Conservation (phyloP, 2,329 filamentous ascomycete genomes). For the Pezicula rhizophila region DNA sequence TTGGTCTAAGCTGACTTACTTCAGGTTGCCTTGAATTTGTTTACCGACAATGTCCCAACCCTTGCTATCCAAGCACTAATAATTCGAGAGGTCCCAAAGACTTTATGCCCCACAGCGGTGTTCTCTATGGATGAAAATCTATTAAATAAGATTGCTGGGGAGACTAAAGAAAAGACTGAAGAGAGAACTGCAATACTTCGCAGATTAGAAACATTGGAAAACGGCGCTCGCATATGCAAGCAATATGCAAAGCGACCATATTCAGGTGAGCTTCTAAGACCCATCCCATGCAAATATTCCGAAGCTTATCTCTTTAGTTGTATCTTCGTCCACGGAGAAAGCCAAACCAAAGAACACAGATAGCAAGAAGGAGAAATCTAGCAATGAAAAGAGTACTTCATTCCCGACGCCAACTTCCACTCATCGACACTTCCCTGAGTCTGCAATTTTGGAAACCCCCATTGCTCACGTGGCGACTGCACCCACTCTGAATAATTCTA, state of each 20-base stretch:
- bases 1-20: neutral
- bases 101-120: conserved; percentile 15
- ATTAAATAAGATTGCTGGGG: conserved; percentile 12
- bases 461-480: too few relatives aligned
- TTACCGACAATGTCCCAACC: conserved; percentile 14
- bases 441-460: too few relatives aligned
- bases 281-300: too few relatives aligned
- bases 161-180: conserved; percentile 11
- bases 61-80: conserved; percentile 12
- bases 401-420: too few relatives aligned
- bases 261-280: too few relatives aligned
- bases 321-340: too few relatives aligned
- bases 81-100: conserved; percentile 10
- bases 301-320: too few relatives aligned
- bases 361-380: too few relatives aligned
- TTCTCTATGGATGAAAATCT: conserved; percentile 9
- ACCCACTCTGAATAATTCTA: too few relatives aligned
- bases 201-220: conserved; percentile 11
- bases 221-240: conserved; percentile 14
- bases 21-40: conserved; percentile 13
- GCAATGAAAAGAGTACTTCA: too few relatives aligned
- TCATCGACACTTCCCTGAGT: too few relatives aligned
- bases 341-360: too few relatives aligned
- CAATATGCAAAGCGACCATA: conserved; percentile 7
- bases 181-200: conserved; percentile 9